Conservation (phyloP, 192 early-diverging fungal genomes). For the Umbelopsis vinacea region DNA sequence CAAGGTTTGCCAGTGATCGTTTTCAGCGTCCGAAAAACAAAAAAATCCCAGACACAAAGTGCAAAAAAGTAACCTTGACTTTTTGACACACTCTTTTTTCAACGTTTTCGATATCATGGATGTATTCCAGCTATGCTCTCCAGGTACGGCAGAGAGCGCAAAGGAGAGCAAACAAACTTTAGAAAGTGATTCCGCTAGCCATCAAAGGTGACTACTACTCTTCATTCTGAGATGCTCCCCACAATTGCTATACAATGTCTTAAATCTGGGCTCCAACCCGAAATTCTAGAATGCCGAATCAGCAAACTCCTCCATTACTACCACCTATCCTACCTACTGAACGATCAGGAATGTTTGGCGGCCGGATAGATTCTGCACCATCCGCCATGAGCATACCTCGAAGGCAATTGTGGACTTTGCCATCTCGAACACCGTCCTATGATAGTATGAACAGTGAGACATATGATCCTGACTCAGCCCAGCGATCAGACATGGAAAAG, state of each 20-base stretch:
- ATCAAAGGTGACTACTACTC: neutral
- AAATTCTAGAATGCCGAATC: neutral
- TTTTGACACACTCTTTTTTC: conserved; percentile 18
- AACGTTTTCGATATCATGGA: conserved; percentile 3
- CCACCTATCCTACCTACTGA: conserved; percentile 13
- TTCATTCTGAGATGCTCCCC: neutral
- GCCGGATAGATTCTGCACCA: neutral
- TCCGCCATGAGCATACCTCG: neutral
- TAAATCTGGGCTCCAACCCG: neutral
- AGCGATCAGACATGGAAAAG: neutral
- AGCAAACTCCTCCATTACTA: neutral
- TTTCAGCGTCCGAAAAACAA: conserved; percentile 1
- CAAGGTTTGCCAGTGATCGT: neutral
- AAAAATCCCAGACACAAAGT: neutral
- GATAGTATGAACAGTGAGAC: conserved; percentile 8
- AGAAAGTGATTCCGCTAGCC: neutral
- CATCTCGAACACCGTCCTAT: conserved; percentile 9
- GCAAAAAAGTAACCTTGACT: neutral
- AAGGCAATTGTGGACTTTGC: conserved; percentile 5
- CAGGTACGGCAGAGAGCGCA: neutral
- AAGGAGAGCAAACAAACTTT: neutral
- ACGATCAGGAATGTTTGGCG: neutral
- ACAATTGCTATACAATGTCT: neutral
- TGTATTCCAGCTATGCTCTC: conserved; percentile 17
- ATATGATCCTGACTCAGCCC: neutral